phyloP scores from a whole-genome alignment of 257 asterid species.

The Jacaranda copaia region DNA sequence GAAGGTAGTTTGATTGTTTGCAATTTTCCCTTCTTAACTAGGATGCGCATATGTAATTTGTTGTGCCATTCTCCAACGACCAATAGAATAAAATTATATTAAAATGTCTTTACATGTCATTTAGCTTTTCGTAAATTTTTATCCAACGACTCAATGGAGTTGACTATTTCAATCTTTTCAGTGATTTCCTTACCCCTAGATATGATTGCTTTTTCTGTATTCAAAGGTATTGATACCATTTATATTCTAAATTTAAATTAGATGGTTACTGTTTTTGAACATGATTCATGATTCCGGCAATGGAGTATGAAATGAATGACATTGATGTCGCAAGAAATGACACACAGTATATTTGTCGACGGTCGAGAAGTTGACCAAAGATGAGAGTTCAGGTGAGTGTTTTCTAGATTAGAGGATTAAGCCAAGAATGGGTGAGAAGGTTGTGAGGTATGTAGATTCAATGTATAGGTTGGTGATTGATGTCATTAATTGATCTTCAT shows the following conservation, averaged over 20 bases:
- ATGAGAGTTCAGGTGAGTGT: too few species aligned
- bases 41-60: not conserved
- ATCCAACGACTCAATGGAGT: not conserved
- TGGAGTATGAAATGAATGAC: constrained; percentile 2
- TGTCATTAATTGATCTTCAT: too few species aligned
- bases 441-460: too few species aligned
- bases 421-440: too few species aligned
- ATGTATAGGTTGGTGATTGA: too few species aligned
- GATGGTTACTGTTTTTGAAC: not conserved
- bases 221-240: not conserved
- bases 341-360: too few species aligned
- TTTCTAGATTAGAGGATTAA: too few species aligned
- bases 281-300: not conserved
- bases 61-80: not conserved
- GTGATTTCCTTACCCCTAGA: not conserved
- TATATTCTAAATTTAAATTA: constrained; percentile 22
- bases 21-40: not conserved
- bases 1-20: constrained; percentile 2
- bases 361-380: too few species aligned
- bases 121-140: not conserved
- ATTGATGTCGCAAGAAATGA: too few species aligned
- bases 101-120: not conserved
- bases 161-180: not conserved
- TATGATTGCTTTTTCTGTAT: not conserved
- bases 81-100: not conserved